phyloP scores from a whole-genome alignment of 2,329 filamentous ascomycete species.

The Cytospora schulzeri region DNA sequence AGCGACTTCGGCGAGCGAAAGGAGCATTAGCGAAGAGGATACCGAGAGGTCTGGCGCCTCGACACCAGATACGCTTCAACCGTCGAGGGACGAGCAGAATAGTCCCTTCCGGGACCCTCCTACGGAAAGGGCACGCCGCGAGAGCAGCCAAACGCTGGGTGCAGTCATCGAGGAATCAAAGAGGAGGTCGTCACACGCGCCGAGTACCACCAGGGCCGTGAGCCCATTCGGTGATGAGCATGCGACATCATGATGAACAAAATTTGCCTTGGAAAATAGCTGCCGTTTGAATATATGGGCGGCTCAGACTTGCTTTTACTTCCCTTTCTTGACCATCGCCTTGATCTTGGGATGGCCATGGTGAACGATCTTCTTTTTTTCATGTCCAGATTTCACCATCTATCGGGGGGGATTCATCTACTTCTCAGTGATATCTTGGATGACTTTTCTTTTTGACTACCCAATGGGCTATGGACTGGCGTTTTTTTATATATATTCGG shows the following conservation, averaged over 20 bases:
- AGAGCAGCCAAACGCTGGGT: constrained; percentile 52
- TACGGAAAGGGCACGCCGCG: constrained; percentile 33
- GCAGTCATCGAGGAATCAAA: constrained; percentile 59
- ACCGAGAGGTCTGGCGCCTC: constrained; percentile 27
- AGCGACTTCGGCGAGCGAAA: constrained; percentile 34
- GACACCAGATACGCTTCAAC: constrained; percentile 55
- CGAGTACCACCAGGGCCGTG: constrained; percentile 37
- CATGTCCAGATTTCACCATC: neutral
- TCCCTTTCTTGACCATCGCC: constrained; percentile 8
- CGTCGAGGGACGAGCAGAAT: constrained; percentile 50
- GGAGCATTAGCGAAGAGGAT: constrained; percentile 33
- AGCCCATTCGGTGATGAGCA: constrained; percentile 63
- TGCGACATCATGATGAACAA: constrained; percentile 52
- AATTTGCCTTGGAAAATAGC: neutral
- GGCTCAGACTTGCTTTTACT: constrained; percentile 6
- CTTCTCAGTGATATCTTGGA: constrained; percentile 16
- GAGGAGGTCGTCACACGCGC: constrained; percentile 41
- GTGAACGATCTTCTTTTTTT: neutral
- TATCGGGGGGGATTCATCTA: constrained; percentile 4
- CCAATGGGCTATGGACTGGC: constrained; percentile 5
- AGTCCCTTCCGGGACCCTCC: constrained; percentile 64
- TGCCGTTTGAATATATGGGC: neutral
- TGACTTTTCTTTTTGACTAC: neutral
- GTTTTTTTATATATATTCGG: constrained; percentile 17
- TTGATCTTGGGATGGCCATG: neutral